A percentile compares a stretch with the other conserved stretches of the same genome.
phyloP scores from a whole-genome alignment of 2,329 filamentous ascomycete genomes.

The Neodidymelliopsis sp. region DNA sequence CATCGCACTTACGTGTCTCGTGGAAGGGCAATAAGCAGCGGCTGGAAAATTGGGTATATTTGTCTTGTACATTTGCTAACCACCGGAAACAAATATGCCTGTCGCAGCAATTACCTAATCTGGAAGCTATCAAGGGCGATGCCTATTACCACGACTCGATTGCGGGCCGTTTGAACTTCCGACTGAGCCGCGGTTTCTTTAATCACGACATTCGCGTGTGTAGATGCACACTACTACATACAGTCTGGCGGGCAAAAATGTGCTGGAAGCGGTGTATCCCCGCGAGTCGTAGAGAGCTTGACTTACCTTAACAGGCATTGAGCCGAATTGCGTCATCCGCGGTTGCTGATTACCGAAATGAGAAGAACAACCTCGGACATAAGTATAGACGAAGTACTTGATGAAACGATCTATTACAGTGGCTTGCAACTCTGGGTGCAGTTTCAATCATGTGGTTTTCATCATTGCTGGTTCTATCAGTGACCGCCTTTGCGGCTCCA shows the following conservation, averaged over 20 bases:
- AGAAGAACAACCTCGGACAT: constrained; percentile 2
- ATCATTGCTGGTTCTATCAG: constrained; percentile 2
- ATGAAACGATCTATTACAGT: not conserved
- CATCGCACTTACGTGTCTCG: too few relatives aligned
- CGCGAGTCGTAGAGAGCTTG: not conserved
- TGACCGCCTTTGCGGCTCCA: not conserved
- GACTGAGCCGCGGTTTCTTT: not conserved
- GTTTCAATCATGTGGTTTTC: constrained; percentile 9
- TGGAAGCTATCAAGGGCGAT: not conserved
- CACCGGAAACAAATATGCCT: not conserved
- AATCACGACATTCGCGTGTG: constrained; percentile 3
- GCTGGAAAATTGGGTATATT: too few relatives aligned
- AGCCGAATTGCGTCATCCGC: constrained; percentile 20
- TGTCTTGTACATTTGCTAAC: not conserved
- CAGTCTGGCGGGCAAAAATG: constrained; percentile 1
- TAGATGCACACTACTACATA: not conserved
- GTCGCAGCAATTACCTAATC: not conserved
- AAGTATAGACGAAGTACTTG: not conserved
- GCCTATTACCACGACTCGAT: not conserved
- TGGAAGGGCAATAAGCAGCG: too few relatives aligned
- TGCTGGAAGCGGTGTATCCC: constrained; percentile 10
- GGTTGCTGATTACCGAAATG: constrained; percentile 12
- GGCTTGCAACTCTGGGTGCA: not conserved
- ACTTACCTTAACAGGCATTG: constrained; percentile 14
- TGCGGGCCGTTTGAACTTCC: not conserved